Base-by-base conservation (phyloP, 129 eudicot species). In the Heracleum sosnowskyi region DNA sequence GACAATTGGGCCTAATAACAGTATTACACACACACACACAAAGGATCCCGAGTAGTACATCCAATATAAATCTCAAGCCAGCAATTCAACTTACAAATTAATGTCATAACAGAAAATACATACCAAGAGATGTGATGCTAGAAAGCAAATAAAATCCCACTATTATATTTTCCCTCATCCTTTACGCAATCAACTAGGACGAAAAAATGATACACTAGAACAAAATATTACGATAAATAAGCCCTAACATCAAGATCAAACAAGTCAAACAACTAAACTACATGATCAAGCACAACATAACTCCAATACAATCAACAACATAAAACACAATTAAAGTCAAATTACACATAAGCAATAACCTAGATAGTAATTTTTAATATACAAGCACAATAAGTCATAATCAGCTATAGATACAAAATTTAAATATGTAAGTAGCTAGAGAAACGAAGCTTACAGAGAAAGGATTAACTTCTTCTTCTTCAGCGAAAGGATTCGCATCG, bases 381-480 rank as follows among this genome's bases (percentile, higher is more conserved):
- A 39, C 34, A 22, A 37, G 44, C 51, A 72, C 20, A 40, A n/a
- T 10, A 22, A 28, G 44, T 72, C 34, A 72, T 0, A 72, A 72
- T 72, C 53, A 72, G 4, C 34, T 74, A 74, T 6, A 73, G 17
- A 74, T 28, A 44, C 11, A 33, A 74, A 73, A 36, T 2, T 2
- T 72, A 22, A 0, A 22, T 5, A 53, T 1, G 4, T 4, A 37
- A 24, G 13, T 49, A 17, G 6, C 41, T 16, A 13, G 26, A 5
- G 28, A 18, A 70, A 39, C 0, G 28, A 18, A 81, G 41, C 81
- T 83, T 79, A 88, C 92, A 74, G 89, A 72, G 24, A 88, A 88
- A 36, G 92, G 92, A 75, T 88, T 88, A 42, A 88, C 89, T 85
- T 88, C 89, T 15, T 88, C 92, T 73, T 79, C 89, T 73, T 85